Conservation (phyloP, 257 asterid genomes). For the Schizonepeta tenuifolia region DNA sequence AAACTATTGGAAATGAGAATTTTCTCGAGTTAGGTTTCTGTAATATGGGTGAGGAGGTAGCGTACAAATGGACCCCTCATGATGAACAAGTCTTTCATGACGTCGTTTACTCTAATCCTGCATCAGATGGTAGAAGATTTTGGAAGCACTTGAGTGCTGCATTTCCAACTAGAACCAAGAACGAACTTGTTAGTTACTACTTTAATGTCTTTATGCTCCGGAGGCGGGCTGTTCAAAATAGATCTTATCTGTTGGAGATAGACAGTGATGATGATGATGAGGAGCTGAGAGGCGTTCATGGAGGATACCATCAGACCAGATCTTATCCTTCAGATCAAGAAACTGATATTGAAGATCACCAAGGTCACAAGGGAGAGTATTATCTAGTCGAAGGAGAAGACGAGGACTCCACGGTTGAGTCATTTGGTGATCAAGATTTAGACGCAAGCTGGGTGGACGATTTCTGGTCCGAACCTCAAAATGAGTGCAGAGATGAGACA, state of each 20-base stretch:
- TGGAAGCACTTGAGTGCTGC: constrained; percentile 68
- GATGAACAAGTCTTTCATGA: constrained; percentile 71
- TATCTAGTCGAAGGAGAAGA: constrained; percentile 46
- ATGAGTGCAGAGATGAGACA: background rate
- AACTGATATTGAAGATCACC: constrained; percentile 32
- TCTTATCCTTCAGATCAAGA: constrained; percentile 34
- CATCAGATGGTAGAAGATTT: constrained; percentile 56
- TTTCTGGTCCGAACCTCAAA: constrained; percentile 46
- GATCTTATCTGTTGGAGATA: constrained; percentile 62
- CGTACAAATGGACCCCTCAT: constrained; percentile 67
- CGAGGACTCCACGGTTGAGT: constrained; percentile 59
- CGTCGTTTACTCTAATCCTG: constrained; percentile 65
- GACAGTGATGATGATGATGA: constrained; percentile 91
- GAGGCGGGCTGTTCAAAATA: constrained; percentile 73
- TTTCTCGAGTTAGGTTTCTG: constrained; percentile 63
- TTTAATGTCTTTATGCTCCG: constrained; percentile 78
- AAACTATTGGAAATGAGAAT: constrained; percentile 46
- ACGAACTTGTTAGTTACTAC: constrained; percentile 78
- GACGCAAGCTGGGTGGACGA: constrained; percentile 46
- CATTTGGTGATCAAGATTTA: constrained; percentile 50
- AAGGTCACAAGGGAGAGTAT: constrained; percentile 22
- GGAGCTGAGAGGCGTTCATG: constrained; percentile 53
- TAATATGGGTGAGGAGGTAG: constrained; percentile 78
- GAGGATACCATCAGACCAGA: constrained; percentile 30
- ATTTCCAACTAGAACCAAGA: constrained; percentile 61